Percentiles rank a stretch among this genome's conserved stretches.
phyloP scores from a whole-genome alignment of 352 stramenopile species.

The Bremia lactucae region DNA sequence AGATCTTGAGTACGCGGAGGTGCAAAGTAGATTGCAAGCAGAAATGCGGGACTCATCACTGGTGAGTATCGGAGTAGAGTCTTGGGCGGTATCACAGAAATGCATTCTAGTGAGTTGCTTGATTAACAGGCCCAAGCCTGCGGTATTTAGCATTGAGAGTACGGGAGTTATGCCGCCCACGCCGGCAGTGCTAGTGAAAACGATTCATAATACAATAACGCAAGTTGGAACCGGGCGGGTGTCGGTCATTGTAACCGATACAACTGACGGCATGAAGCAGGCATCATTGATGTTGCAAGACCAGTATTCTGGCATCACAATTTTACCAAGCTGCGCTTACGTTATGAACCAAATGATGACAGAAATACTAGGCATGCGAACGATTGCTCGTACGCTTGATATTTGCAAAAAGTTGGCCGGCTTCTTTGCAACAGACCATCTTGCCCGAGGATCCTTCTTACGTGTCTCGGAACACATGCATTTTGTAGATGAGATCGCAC shows the following conservation, averaged over 20 bases:
- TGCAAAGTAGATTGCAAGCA: slow-evolving; percentile 45
- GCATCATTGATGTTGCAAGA: slow-evolving; percentile 27
- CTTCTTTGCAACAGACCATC: slow-evolving; percentile 39
- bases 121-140: slow-evolving; percentile 37
- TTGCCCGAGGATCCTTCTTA: slow-evolving; percentile 32
- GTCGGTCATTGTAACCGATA: slow-evolving; percentile 48
- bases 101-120: slow-evolving; percentile 43
- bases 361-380: slow-evolving; percentile 40
- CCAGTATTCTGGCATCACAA: slow-evolving; percentile 53
- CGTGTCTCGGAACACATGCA: slow-evolving; percentile 43
- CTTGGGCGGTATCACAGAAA: slow-evolving; percentile 29
- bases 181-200: slow-evolving; percentile 36
- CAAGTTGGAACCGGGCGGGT: slow-evolving; percentile 45
- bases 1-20: slow-evolving; percentile 50
- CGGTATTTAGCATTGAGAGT: slow-evolving; percentile 49
- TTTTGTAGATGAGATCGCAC: slow-evolving; percentile 16
- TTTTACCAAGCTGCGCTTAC: slow-evolving; percentile 51
- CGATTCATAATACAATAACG: slow-evolving; percentile 50
- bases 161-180: slow-evolving; percentile 37
- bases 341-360: slow-evolving; percentile 45
- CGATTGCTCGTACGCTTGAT: slow-evolving; percentile 27
- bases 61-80: slow-evolving; percentile 48
- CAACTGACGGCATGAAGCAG: slow-evolving; percentile 46
- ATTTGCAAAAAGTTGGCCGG: slow-evolving; percentile 30
- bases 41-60: slow-evolving; percentile 39